Evolutionary conservation across 2,329 filamentous ascomycete genomes (phyloP).

Genomic region (Pestalotiopsis sp.): DNA sequence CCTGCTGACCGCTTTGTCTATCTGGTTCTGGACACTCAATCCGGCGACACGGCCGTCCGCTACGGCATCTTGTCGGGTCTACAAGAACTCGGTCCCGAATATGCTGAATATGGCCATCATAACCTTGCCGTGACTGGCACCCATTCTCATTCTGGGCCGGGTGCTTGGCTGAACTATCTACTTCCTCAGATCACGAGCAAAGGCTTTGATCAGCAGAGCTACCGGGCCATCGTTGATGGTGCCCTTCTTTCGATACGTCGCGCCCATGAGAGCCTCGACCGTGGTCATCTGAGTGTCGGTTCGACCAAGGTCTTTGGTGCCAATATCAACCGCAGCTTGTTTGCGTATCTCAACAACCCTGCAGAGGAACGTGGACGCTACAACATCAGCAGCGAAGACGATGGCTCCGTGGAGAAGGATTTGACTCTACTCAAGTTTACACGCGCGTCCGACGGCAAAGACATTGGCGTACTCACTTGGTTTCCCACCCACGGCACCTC

Average conservation of each 20-base stretch:
- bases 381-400: slow-evolving; percentile 48
- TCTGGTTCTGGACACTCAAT: slow-evolving; percentile 81
- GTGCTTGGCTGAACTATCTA: slow-evolving; percentile 92
- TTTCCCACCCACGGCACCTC: slow-evolving; percentile 92
- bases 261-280: slow-evolving; percentile 71
- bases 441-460: slow-evolving; percentile 71
- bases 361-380: slow-evolving; percentile 73
- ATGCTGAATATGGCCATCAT: slow-evolving; percentile 71
- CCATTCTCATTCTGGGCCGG: slow-evolving; percentile 88
- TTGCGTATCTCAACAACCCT: slow-evolving; percentile 85
- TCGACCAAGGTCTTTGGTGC: slow-evolving; percentile 70
- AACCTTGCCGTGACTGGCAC: slow-evolving; percentile 92
- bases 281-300: slow-evolving; percentile 51
- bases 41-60: slow-evolving; percentile 84
- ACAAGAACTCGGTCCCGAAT: slow-evolving; percentile 66
- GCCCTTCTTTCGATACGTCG: slow-evolving; percentile 77
- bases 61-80: slow-evolving; percentile 83
- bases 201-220: slow-evolving; percentile 85
- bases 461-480: slow-evolving; percentile 83
- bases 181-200: slow-evolving; percentile 86
- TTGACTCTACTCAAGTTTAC: slow-evolving; percentile 80
- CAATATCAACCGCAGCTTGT: slow-evolving; percentile 88
- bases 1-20: slow-evolving; percentile 79
- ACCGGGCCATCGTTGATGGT: slow-evolving; percentile 85
- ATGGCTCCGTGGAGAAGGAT: slow-evolving; percentile 65